A percentile compares a stretch with the other conserved stretches of the same genome.
Conservation (phyloP, 2,329 filamentous ascomycete genomes). For the Chrysosphaeria jannelii region DNA sequence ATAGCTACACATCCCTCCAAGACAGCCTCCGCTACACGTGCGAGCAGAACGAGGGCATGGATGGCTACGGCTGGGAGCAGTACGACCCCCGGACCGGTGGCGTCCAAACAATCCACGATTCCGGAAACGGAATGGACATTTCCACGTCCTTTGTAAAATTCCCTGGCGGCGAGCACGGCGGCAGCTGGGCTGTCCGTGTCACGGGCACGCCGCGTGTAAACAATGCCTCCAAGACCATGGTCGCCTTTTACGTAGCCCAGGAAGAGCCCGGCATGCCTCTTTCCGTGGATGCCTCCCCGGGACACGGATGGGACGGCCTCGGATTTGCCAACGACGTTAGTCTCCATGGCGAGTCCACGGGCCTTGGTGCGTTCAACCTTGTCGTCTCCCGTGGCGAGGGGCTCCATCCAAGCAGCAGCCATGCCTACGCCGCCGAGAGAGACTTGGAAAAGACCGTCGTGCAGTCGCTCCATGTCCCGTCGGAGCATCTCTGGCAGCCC, state of each 20-base stretch:
- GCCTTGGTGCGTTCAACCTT: slow-evolving; percentile 54
- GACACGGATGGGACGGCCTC: slow-evolving; percentile 8
- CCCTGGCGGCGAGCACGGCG: slow-evolving; percentile 56
- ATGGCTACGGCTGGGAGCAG: slow-evolving; percentile 91
- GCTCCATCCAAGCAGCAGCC: slow-evolving; percentile 32
- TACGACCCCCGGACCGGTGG: slow-evolving; percentile 77
- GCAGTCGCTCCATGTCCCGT: slow-evolving; percentile 32
- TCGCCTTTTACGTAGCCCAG: slow-evolving; percentile 57
- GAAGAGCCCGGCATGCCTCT: slow-evolving; percentile 35
- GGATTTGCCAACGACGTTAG: slow-evolving; percentile 30
- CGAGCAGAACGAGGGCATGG: slow-evolving; percentile 82
- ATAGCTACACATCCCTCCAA: slow-evolving; percentile 47
- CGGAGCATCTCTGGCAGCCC: slow-evolving; percentile 53
- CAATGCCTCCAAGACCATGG: slow-evolving; percentile 12
- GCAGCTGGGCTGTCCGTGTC: slow-evolving; percentile 75
- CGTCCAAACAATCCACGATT: slow-evolving; percentile 70
- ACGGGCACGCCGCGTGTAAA: slow-evolving; percentile 41
- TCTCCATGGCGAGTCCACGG: slow-evolving; percentile 35
- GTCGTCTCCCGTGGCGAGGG: slow-evolving; percentile 41
- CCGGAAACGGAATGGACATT: slow-evolving; percentile 63
- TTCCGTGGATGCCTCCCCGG: slow-evolving; percentile 26
- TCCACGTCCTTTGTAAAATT: slow-evolving; percentile 87
- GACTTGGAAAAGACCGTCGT: slow-evolving; percentile 51
- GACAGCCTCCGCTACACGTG: slow-evolving; percentile 82
- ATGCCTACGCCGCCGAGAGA: slow-evolving; percentile 35